Conservation (phyloP, 1,284 basidiomycete species). For the Bjerkandera adusta region DNA sequence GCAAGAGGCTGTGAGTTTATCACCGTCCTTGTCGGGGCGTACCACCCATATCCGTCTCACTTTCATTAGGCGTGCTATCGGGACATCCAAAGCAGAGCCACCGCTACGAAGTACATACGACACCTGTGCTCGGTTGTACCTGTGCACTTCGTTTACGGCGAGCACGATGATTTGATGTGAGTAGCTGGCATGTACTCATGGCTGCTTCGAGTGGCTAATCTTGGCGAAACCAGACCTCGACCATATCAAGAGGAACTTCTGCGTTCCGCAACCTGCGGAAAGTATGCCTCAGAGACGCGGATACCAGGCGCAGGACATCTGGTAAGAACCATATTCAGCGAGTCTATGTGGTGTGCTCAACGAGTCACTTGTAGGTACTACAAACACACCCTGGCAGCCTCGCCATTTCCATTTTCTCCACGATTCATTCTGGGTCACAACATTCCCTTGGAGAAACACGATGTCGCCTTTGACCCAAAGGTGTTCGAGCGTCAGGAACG, state of each 20-base stretch:
- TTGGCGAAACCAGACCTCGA: constrained; percentile 35
- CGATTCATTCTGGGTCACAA: too few species aligned
- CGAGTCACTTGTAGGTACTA: constrained; percentile 21
- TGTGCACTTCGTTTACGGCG: constrained; percentile 50
- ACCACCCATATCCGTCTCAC: too few species aligned
- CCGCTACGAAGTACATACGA: constrained; percentile 37
- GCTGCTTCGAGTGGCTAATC: too few species aligned
- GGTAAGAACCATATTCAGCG: constrained; percentile 22
- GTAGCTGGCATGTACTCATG: constrained; percentile 14
- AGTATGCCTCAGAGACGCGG: constrained; percentile 33
- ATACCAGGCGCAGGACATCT: constrained; percentile 31
- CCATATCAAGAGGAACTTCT: constrained; percentile 40
- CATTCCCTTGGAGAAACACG: too few species aligned
- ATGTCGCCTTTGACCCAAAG: too few species aligned
- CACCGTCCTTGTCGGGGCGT: neutral
- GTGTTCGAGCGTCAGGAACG: too few species aligned
- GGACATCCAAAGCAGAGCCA: constrained; percentile 34
- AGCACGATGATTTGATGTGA: constrained; percentile 44
- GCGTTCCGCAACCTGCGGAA: constrained; percentile 31
- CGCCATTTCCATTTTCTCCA: constrained; percentile 21
- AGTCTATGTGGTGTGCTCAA: too few species aligned
- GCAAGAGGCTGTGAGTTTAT: constrained; percentile 39
- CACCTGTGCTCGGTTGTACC: constrained; percentile 37
- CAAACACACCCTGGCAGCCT: constrained; percentile 23
- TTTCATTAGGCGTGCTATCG: constrained; percentile 44